Percentiles rank a stretch among this genome's conserved stretches.
phyloP scores from a whole-genome alignment of 257 asterid genomes.

The Solanum sejunctum region DNA sequence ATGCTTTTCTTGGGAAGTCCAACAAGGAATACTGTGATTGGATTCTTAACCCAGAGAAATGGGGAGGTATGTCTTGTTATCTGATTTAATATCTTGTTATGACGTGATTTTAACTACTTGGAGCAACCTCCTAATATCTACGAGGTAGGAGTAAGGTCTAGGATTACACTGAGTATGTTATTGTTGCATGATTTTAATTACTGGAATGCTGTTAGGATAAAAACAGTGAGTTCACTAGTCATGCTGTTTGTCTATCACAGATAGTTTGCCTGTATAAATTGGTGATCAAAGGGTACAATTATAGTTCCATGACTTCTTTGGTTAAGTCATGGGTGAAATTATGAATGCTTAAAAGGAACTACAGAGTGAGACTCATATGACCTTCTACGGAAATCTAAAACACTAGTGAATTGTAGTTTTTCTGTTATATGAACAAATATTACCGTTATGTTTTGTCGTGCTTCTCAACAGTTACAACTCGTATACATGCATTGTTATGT shows the following conservation, averaged over 20 bases:
- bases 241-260: not conserved
- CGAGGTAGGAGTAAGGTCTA: not conserved
- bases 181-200: not conserved
- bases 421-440: not conserved
- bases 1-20: slow-evolving; percentile 78
- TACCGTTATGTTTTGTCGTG: not conserved
- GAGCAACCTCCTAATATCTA: not conserved
- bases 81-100: not conserved
- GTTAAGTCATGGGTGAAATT: not conserved
- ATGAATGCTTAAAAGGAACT: not conserved
- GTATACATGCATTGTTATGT: not conserved
- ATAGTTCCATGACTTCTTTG: not conserved
- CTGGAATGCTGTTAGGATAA: not conserved
- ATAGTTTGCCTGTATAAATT: not conserved
- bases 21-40: slow-evolving; percentile 80
- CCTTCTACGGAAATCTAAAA: not conserved
- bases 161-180: not conserved
- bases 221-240: not conserved
- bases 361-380: not conserved
- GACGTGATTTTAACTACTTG: not conserved
- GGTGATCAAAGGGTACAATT: not conserved
- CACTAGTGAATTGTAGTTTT: not conserved
- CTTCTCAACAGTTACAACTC: not conserved
- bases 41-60: slow-evolving; percentile 90
- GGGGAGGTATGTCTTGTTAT: slow-evolving; percentile 69